A percentile compares a stretch with the other conserved stretches of the same genome.
Conservation (phyloP, 805 yeast species). For the Groenewaldozyma salmanticensis region DNA sequence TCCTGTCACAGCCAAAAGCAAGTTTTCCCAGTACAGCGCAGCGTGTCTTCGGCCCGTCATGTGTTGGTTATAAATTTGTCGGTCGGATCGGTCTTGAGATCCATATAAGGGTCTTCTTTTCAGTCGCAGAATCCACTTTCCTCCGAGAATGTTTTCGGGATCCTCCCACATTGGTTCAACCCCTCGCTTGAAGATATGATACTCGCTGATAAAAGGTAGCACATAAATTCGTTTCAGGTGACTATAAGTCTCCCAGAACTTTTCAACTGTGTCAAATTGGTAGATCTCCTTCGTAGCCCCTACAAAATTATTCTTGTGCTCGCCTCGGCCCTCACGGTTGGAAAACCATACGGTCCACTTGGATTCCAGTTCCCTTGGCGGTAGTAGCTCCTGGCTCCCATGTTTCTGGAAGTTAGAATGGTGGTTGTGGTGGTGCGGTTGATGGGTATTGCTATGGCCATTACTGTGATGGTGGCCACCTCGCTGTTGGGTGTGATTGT, state of each 20-base stretch:
- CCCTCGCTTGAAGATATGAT: slow-evolving; percentile 48
- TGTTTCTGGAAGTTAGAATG: too few relatives aligned
- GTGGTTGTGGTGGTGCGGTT: too few relatives aligned
- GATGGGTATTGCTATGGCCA: too few relatives aligned
- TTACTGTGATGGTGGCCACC: too few relatives aligned
- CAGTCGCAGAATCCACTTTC: slow-evolving; percentile 52
- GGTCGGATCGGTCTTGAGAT: background rate
- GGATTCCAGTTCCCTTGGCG: slow-evolving; percentile 10
- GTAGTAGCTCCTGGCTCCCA: too few relatives aligned
- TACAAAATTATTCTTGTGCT: slow-evolving; percentile 19
- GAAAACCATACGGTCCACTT: slow-evolving; percentile 25
- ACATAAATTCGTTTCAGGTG: slow-evolving; percentile 31
- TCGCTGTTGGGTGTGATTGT: too few relatives aligned
- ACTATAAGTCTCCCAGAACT: slow-evolving; percentile 93
- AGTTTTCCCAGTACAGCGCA: slow-evolving; percentile 29
- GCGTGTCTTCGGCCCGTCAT: slow-evolving; percentile 14
- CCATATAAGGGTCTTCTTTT: slow-evolving; percentile 20
- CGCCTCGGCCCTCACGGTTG: slow-evolving; percentile 20
- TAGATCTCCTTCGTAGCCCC: slow-evolving; percentile 59
- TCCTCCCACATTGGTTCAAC: slow-evolving; percentile 64
- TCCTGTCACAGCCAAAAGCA: slow-evolving; percentile 41
- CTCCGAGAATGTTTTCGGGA: slow-evolving; percentile 49
- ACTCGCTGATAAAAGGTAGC: slow-evolving; percentile 33
- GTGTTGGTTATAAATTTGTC: slow-evolving; percentile 1
- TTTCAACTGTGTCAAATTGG: slow-evolving; percentile 82